Conservation (phyloP, 148 eudicot genomes). For the Spergularia bocconei region DNA sequence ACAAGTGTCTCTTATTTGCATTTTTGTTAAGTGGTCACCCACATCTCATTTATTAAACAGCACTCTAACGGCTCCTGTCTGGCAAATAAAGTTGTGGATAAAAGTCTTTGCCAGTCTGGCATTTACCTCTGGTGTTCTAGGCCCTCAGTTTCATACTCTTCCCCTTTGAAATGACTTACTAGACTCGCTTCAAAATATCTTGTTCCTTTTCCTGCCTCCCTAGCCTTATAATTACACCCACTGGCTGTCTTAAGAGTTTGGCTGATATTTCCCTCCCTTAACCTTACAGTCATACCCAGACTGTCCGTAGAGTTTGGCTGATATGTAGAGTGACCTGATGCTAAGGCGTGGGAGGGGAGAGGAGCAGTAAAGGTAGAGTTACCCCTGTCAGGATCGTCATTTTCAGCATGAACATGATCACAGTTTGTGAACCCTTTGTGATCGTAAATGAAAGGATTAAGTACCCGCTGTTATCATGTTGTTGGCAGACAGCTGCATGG, state of each 20-base stretch:
- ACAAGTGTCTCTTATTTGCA: neutral
- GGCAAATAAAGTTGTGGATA: neutral
- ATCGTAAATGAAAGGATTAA: constrained; percentile 1
- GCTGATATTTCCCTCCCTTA: too few relatives aligned
- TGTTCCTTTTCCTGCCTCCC: neutral
- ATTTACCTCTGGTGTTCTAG: neutral
- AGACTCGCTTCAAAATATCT: neutral
- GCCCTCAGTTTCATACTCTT: neutral
- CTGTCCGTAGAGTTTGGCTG: neutral
- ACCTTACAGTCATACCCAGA: neutral
- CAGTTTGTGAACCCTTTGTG: neutral
- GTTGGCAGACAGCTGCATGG: too few relatives aligned
- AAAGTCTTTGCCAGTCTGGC: neutral
- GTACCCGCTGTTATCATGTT: too few relatives aligned
- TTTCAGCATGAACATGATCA: neutral
- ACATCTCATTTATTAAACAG: neutral
- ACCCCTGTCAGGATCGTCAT: neutral
- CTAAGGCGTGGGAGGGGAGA: neutral
- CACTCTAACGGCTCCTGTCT: neutral
- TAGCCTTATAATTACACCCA: neutral
- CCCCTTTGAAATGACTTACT: neutral
- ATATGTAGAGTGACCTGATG: constrained; percentile 1
- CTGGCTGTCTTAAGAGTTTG: too few relatives aligned
- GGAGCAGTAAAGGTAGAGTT: neutral
- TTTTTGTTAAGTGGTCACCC: neutral